Evolutionary conservation across 177 flowering plant genomes (phyloP).

Genomic region (Vitis hybrid): DNA sequence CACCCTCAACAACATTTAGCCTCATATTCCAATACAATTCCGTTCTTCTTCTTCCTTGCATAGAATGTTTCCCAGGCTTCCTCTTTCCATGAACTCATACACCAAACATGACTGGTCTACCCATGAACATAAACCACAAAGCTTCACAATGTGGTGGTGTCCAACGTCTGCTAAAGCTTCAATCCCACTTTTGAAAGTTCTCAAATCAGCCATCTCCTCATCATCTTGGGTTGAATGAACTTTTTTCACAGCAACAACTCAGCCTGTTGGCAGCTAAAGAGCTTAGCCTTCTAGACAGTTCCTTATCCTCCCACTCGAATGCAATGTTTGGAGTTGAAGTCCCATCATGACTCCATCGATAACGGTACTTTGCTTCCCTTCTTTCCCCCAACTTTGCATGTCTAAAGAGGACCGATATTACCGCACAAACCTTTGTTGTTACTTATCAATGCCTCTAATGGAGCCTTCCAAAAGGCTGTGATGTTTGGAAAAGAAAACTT

Average conservation of each 20-base stretch:
- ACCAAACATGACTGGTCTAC: neutral
- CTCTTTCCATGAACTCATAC: constrained; percentile 19
- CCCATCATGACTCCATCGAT: constrained; percentile 18
- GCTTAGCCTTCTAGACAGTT: constrained; percentile 17
- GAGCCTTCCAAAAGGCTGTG: constrained; percentile 9
- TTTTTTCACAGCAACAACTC: constrained; percentile 19
- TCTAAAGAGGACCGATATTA: neutral
- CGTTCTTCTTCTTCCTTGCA: neutral
- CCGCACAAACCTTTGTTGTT: constrained; percentile 16
- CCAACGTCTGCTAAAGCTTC: constrained; percentile 1
- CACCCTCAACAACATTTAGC: constrained; percentile 10
- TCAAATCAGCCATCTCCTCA: neutral
- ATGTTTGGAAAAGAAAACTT: constrained; percentile 24
- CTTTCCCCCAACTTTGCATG: neutral
- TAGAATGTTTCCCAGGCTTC: constrained; percentile 12
- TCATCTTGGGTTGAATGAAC: neutral
- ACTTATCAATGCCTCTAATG: constrained; percentile 4
- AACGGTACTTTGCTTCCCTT: neutral
- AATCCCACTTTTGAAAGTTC: constrained; percentile 13
- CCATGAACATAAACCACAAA: constrained; percentile 6
- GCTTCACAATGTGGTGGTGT: constrained; percentile 14
- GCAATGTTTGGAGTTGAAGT: constrained; percentile 12
- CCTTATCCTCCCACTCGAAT: constrained; percentile 21
- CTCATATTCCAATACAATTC: constrained; percentile 21
- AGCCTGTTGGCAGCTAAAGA: constrained; percentile 8